Evolutionary conservation across 2,329 filamentous ascomycete species (phyloP).

Genomic region (Scedosporium boydii): DNA sequence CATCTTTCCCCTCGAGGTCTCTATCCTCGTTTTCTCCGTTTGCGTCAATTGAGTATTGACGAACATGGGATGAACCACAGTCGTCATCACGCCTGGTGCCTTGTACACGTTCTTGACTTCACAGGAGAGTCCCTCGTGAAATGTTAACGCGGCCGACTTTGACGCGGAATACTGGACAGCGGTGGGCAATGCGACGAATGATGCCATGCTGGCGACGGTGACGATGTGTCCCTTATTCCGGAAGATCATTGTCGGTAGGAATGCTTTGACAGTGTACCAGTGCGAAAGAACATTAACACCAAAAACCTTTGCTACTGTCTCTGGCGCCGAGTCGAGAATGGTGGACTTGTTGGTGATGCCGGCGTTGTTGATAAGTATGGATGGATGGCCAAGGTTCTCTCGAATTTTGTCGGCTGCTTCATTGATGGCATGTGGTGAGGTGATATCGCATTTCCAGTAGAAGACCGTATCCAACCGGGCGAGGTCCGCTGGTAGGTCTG

Average conservation of each 20-base stretch:
- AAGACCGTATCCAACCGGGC: conserved; percentile 13
- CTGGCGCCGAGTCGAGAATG: conserved; percentile 48
- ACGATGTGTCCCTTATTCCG: conserved; percentile 64
- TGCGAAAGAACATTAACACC: conserved; percentile 62
- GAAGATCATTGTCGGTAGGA: conserved; percentile 55
- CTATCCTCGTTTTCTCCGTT: neutral
- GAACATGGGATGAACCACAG: conserved; percentile 46
- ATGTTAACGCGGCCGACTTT: conserved; percentile 56
- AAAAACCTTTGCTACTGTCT: conserved; percentile 56
- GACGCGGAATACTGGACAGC: conserved; percentile 60
- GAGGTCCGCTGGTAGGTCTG: conserved; percentile 4
- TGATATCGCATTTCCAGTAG: conserved; percentile 29
- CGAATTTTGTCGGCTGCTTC: conserved; percentile 24
- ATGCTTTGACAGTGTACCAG: conserved; percentile 57
- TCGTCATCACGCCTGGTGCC: conserved; percentile 54
- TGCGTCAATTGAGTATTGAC: neutral
- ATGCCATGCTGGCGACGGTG: conserved; percentile 56
- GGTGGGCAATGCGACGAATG: conserved; percentile 49
- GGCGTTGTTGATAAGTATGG: conserved; percentile 64
- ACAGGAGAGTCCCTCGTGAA: conserved; percentile 56
- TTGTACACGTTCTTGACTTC: conserved; percentile 52
- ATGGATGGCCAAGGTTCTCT: conserved; percentile 44
- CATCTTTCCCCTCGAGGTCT: neutral
- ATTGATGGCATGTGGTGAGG: conserved; percentile 33
- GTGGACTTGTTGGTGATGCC: conserved; percentile 54